phyloP scores from a whole-genome alignment of 2,329 filamentous ascomycete species.

The Alternaria sp. region DNA sequence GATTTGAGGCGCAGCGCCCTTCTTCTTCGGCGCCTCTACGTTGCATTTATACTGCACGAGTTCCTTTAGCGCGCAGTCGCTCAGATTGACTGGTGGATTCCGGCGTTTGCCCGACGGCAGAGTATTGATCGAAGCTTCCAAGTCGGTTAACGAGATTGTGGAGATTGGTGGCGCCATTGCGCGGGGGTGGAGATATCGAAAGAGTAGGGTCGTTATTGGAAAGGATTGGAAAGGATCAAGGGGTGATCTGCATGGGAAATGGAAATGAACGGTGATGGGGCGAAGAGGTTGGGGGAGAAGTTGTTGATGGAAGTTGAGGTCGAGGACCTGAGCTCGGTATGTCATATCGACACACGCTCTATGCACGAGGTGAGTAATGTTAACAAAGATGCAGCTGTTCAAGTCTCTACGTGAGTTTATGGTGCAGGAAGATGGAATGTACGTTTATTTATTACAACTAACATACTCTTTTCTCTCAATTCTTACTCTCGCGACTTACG shows the following conservation, averaged over 20 bases:
- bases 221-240: neutral
- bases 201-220: neutral
- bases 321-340: constrained; percentile 40
- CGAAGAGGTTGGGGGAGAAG: constrained; percentile 59
- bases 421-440: constrained; percentile 15
- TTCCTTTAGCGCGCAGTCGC: constrained; percentile 64
- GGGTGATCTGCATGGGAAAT: neutral
- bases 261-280: constrained; percentile 35
- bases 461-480: neutral
- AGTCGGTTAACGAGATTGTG: constrained; percentile 59
- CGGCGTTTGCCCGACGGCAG: constrained; percentile 59
- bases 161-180: constrained; percentile 64
- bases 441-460: neutral
- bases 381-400: constrained; percentile 46
- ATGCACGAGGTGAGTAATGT: neutral
- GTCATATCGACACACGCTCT: neutral
- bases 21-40: constrained; percentile 48
- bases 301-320: constrained; percentile 53
- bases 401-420: constrained; percentile 43
- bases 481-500: neutral
- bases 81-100: constrained; percentile 61
- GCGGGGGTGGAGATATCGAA: neutral
- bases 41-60: constrained; percentile 69
- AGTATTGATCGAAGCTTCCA: constrained; percentile 60
- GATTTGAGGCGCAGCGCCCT: constrained; percentile 51